Conservation (phyloP, 1,284 basidiomycete genomes). For the Cutaneotrichosporon cavernicola region DNA sequence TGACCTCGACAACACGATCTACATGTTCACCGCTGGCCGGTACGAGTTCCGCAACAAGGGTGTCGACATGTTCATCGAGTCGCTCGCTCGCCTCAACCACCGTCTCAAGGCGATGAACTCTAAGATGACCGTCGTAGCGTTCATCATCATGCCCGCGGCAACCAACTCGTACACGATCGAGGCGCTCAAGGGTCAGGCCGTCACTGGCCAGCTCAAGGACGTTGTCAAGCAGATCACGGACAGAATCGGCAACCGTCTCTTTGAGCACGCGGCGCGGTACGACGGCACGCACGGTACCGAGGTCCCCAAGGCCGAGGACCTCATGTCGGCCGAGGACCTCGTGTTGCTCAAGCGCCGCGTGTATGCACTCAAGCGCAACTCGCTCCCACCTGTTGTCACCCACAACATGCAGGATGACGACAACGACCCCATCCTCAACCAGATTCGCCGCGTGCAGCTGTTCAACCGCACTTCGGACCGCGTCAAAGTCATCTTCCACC, state of each 20-base stretch:
- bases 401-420: slow-evolving; percentile 97
- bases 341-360: slow-evolving; percentile 94
- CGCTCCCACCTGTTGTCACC: slow-evolving; percentile 87
- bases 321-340: slow-evolving; percentile 88
- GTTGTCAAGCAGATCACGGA: slow-evolving; percentile 93
- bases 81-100: slow-evolving; percentile 88
- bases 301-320: slow-evolving; percentile 67
- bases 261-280: slow-evolving; percentile 90
- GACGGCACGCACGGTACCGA: slow-evolving; percentile 69
- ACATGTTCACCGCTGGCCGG: slow-evolving; percentile 98
- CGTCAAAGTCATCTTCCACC: slow-evolving; percentile 97
- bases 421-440: slow-evolving; percentile 89
- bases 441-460: slow-evolving; percentile 86
- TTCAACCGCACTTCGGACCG: slow-evolving; percentile 81
- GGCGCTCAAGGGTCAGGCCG: slow-evolving; percentile 95
- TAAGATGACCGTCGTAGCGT: slow-evolving; percentile 86
- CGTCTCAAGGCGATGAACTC: slow-evolving; percentile 77
- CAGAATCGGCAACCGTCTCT: slow-evolving; percentile 83
- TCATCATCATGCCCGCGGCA: slow-evolving; percentile 97
- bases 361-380: slow-evolving; percentile 90
- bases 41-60: slow-evolving; percentile 99
- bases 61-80: slow-evolving; percentile 99
- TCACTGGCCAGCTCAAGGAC: slow-evolving; percentile 92
- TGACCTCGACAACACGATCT: slow-evolving; percentile 92
- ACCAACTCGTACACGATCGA: slow-evolving; percentile 97